Evolutionary conservation across 129 eudicot species (phyloP).

Genomic region (Flaveria brownii): DNA sequence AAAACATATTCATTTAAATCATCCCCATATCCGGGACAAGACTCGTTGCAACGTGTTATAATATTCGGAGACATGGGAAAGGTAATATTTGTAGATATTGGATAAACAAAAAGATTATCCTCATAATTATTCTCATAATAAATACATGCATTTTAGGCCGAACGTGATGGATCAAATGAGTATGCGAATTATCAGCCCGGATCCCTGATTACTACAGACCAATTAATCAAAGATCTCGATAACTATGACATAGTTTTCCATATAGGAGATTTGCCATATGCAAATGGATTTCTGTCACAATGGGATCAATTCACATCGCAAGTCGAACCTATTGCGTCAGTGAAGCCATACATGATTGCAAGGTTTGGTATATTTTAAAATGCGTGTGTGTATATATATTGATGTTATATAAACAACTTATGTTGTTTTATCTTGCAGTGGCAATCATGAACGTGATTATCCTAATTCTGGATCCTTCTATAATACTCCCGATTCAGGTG

Average conservation of each 20-base stretch:
- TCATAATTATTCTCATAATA: neutral
- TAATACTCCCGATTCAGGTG: slow-evolving; percentile 57
- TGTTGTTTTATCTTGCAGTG: slow-evolving; percentile 35
- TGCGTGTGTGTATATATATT: neutral
- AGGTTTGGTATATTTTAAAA: slow-evolving; percentile 22
- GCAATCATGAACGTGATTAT: slow-evolving; percentile 71
- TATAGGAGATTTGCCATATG: slow-evolving; percentile 54
- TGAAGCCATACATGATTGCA: slow-evolving; percentile 55
- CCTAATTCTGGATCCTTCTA: slow-evolving; percentile 64
- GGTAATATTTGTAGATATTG: slow-evolving; percentile 20
- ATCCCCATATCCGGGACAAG: slow-evolving; percentile 66
- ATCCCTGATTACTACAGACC: slow-evolving; percentile 48
- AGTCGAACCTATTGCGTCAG: slow-evolving; percentile 53
- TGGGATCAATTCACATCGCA: slow-evolving; percentile 62
- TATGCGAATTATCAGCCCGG: slow-evolving; percentile 50
- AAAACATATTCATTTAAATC: slow-evolving; percentile 50
- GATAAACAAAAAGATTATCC: neutral
- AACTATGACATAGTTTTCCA: slow-evolving; percentile 55
- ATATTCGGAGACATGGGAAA: slow-evolving; percentile 80
- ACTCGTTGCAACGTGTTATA: slow-evolving; percentile 52
- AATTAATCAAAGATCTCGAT: slow-evolving; percentile 41
- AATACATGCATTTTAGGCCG: slow-evolving; percentile 39
- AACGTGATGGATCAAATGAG: slow-evolving; percentile 60
- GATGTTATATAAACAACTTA: too few species aligned
- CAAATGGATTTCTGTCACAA: slow-evolving; percentile 53